Evolutionary conservation across 768 basidiomycete species (phyloP).

Genomic region (Rhodosporidiobolus sp.): DNA sequence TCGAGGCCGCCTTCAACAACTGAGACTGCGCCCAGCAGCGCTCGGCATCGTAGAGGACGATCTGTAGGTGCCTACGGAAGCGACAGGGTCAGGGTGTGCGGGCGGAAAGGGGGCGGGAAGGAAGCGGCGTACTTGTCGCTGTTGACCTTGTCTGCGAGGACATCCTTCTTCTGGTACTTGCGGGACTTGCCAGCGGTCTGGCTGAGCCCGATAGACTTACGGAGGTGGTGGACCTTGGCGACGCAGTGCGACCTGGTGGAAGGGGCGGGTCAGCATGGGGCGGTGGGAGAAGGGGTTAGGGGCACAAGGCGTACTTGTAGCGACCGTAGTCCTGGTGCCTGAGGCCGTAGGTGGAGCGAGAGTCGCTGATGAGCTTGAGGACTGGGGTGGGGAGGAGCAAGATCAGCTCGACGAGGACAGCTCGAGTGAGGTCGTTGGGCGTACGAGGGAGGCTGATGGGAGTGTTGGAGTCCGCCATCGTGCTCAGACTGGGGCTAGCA

Average conservation of each 20-base stretch:
- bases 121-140: slow-evolving; percentile 71
- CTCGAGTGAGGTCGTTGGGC: not conserved
- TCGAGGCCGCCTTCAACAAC: slow-evolving; percentile 61
- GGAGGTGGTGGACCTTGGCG: slow-evolving; percentile 80
- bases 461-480: not conserved
- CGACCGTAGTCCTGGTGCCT: slow-evolving; percentile 83
- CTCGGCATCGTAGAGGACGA: slow-evolving; percentile 84
- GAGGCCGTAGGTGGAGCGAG: slow-evolving; percentile 83
- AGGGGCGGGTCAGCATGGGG: not conserved
- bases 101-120: slow-evolving; percentile 3
- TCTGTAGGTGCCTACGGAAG: slow-evolving; percentile 56
- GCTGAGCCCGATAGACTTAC: slow-evolving; percentile 76
- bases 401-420: not conserved
- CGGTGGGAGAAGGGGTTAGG: not conserved
- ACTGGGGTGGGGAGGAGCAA: slow-evolving; percentile 20
- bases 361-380: slow-evolving; percentile 57
- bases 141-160: slow-evolving; percentile 67
- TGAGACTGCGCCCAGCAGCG: slow-evolving; percentile 88
- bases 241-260: slow-evolving; percentile 76
- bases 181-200: slow-evolving; percentile 68
- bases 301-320: slow-evolving; percentile 61
- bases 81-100: slow-evolving; percentile 18
- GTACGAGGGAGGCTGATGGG: slow-evolving; percentile 8
- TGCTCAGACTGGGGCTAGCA: not conserved
- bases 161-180: slow-evolving; percentile 78